A percentile compares a stretch with the other conserved stretches of the same genome.
Conservation (phyloP, 805 yeast genomes). For the Zygosaccharomyces kombuchaensis region DNA sequence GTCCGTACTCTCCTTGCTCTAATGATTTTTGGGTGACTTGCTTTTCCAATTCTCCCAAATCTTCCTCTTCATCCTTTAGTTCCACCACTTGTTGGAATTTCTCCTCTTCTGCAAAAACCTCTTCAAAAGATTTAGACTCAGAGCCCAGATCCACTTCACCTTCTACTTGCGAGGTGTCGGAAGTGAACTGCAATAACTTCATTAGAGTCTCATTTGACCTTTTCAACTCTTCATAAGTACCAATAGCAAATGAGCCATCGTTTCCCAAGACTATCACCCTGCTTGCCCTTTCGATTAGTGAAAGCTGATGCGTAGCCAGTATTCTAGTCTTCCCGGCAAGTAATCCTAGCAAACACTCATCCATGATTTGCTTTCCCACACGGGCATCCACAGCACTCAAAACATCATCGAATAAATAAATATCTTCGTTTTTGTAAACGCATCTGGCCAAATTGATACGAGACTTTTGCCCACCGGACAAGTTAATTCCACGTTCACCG, state of each 20-base stretch:
- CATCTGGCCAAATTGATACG: constrained; percentile 76
- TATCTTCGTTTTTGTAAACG: constrained; percentile 64
- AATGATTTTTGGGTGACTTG: constrained; percentile 18
- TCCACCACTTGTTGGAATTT: constrained; percentile 2
- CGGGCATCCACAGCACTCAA: constrained; percentile 83
- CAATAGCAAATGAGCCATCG: constrained; percentile 61
- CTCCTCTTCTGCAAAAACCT: constrained; percentile 9
- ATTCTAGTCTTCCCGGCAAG: constrained; percentile 59
- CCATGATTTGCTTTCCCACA: constrained; percentile 76
- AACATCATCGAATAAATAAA: constrained; percentile 71
- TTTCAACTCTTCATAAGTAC: constrained; percentile 53
- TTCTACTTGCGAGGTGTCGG: constrained; percentile 31
- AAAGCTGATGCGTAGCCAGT: constrained; percentile 80
- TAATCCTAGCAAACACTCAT: constrained; percentile 59
- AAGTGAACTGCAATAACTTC: constrained; percentile 47
- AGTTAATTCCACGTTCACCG: constrained; percentile 80
- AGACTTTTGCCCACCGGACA: constrained; percentile 90
- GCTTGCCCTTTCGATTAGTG: constrained; percentile 66
- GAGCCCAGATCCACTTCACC: no score
- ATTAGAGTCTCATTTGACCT: constrained; percentile 44
- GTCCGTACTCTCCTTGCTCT: constrained; percentile 32
- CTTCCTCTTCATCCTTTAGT: constrained; percentile 10
- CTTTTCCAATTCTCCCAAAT: constrained; percentile 18
- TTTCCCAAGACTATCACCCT: constrained; percentile 59
- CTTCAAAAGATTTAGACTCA: background rate